Conservation (phyloP, 2,329 filamentous ascomycete species). For the Neospermospora avenae region DNA sequence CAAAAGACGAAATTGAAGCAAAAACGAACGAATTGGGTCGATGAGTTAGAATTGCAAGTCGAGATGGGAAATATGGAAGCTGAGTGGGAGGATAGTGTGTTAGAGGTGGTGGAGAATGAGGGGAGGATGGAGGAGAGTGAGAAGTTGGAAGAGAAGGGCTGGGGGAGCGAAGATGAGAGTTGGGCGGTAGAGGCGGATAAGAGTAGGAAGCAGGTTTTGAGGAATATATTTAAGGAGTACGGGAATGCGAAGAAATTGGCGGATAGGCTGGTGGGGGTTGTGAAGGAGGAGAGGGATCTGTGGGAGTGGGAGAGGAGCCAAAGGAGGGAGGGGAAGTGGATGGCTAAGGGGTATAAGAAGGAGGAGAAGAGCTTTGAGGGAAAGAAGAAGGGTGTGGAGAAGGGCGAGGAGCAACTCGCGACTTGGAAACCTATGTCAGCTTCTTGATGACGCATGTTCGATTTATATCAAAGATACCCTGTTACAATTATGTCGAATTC, state of each 20-base stretch:
- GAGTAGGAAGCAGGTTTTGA: not conserved
- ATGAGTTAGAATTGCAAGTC: constrained; percentile 37
- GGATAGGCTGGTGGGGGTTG: constrained; percentile 43
- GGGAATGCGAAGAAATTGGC: constrained; percentile 30
- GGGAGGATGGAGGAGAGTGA: not conserved
- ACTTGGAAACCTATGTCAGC: not conserved
- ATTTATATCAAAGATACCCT: not conserved
- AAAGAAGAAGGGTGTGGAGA: not conserved
- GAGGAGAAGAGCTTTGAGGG: not conserved
- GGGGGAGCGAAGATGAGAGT: not conserved
- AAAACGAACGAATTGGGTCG: constrained; percentile 38
- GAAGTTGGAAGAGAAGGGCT: constrained; percentile 4
- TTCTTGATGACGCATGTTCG: not conserved
- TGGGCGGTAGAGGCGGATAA: constrained; percentile 7
- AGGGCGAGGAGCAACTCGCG: not conserved
- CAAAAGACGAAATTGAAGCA: constrained; percentile 47
- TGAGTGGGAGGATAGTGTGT: constrained; percentile 28
- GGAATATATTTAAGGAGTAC: constrained; percentile 26
- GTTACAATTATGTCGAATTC: not conserved
- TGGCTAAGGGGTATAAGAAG: not conserved
- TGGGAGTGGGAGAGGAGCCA: constrained; percentile 36
- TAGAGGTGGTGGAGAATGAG: constrained; percentile 7
- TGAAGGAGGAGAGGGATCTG: constrained; percentile 45
- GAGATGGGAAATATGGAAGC: constrained; percentile 19
- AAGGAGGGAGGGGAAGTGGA: constrained; percentile 18